phyloP scores from a whole-genome alignment of 2,329 filamentous ascomycete genomes.

The Colletotrichum neosansevieriae region DNA sequence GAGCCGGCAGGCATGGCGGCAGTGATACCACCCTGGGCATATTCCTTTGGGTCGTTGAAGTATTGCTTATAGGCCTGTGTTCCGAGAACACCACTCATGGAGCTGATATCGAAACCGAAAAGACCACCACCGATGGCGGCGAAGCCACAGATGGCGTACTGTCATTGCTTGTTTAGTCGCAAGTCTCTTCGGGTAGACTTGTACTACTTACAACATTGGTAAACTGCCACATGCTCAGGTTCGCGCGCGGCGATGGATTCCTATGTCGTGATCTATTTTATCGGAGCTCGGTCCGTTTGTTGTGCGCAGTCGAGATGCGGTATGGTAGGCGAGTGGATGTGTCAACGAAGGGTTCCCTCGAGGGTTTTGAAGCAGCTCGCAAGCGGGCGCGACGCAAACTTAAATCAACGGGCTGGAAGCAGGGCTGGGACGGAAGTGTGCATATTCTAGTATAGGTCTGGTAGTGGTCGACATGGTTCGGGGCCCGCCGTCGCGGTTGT shows the following conservation, averaged over 20 bases:
- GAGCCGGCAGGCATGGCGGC: constrained; percentile 81
- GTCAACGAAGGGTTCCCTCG: constrained; percentile 4
- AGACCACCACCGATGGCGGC: constrained; percentile 76
- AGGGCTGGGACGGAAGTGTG: constrained; percentile 1
- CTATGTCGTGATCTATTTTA: not conserved
- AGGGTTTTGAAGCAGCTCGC: not conserved
- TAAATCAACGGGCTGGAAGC: constrained; percentile 11
- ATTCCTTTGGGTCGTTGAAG: constrained; percentile 71
- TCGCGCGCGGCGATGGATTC: constrained; percentile 25
- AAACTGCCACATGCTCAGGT: constrained; percentile 54
- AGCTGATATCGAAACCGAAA: constrained; percentile 84
- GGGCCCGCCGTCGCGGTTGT: constrained; percentile 6
- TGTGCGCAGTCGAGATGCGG: not conserved
- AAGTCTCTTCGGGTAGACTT: no score
- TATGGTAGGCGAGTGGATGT: not conserved
- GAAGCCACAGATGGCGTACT: constrained; percentile 70
- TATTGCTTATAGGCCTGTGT: constrained; percentile 78
- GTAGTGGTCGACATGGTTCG: not conserved
- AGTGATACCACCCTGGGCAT: constrained; percentile 77
- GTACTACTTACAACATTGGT: constrained; percentile 55
- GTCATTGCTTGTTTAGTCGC: no score
- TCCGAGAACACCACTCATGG: constrained; percentile 77
- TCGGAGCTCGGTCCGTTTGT: no score
- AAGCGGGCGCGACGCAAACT: constrained; percentile 17
- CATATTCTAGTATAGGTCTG: not conserved